Base-by-base conservation (phyloP, 2,329 filamentous ascomycete genomes). In the Pseudogymnoascus sp. region DNA sequence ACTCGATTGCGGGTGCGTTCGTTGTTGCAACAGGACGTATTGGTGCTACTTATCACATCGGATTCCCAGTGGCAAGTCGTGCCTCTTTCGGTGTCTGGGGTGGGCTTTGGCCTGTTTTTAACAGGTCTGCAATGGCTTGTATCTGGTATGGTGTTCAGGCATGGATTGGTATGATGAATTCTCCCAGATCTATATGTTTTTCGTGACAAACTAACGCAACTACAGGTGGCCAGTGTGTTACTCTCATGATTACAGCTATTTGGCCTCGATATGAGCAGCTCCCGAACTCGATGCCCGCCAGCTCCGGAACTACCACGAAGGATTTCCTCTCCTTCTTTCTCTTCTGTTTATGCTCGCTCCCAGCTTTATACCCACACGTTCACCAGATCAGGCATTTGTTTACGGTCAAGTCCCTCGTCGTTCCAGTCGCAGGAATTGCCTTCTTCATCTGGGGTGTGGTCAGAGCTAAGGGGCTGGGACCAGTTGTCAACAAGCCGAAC, bases 21-120 rank as follows among this genome's bases (percentile, higher is more conserved):
- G 82, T 96, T 67, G 88, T 86, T 70, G 66, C 88, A 67, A 96
- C 90, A 5, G 91, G 90, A 67, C 86, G 91, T 59, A 93, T 96
- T 60, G 93, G 92, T 64, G 90, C 92, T 7, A 85, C 84, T 18
- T 96, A 96, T 74, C 91, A 96, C 73, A 90, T 96, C 67, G 89
- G 90, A 1, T 96, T 96, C 73, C 91, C 93, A 0, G 90, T 96
- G 37, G 87, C 89, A 34, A 84, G 82, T 68, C 82, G 93, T 63
- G 81, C 90, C 0, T 91, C 88, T 0, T 96, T 96, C 70, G 93
- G 93, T 12, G 89, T 96, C 63, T 96, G 90, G 89, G 93, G 93
- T 1, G 88, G 87, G 28, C 76, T 96, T 61, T 96, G 92, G 92
- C 91, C 92, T 0, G 87, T 96, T 0, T 87, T 96, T 68, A 96